These are phyloP conservation scores for Solanum medicagineum DNA, from an alignment of 257 asterid genomes.

Conservation along the genomic window DNA sequence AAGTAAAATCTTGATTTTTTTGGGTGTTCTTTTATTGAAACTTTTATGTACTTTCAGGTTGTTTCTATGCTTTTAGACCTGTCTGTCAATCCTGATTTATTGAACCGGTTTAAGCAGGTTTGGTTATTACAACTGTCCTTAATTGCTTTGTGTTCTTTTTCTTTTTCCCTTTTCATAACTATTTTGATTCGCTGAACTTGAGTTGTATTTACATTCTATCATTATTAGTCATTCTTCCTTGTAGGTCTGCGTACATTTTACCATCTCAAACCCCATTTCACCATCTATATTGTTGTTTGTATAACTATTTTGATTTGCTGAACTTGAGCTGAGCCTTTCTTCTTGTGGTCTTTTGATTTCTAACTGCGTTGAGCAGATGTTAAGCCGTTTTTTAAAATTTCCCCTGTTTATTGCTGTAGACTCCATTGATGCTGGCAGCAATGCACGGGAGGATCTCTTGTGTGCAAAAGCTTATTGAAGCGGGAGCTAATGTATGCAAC, in stretches of 20 bases:
- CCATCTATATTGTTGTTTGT: too few relatives aligned
- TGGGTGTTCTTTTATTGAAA: background rate
- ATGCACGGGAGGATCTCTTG: conserved; percentile 93
- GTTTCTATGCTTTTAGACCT: conserved; percentile 60
- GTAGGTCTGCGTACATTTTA: too few relatives aligned
- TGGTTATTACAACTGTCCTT: background rate
- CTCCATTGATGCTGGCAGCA: conserved; percentile 98
- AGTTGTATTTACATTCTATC: background rate
- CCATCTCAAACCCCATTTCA: too few relatives aligned
- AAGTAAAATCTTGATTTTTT: background rate
- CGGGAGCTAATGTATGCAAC: conserved; percentile 78
- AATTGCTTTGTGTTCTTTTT: background rate
- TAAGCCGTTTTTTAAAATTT: background rate
- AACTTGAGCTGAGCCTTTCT: background rate
- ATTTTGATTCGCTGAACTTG: background rate
- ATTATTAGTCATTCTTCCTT: too few relatives aligned
- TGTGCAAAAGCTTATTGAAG: conserved; percentile 70
- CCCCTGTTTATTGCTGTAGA: conserved; percentile 32
- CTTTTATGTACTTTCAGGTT: conserved; percentile 33
- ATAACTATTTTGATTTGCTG: too few relatives aligned
- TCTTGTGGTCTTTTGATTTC: background rate
- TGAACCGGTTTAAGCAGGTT: conserved; percentile 88
- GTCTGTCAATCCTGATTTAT: conserved; percentile 64
- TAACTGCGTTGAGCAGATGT: background rate
- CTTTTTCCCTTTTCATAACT: background rate